phyloP scores from a whole-genome alignment of 2,329 filamentous ascomycete species.

The Cladobotryum mycophilum region DNA sequence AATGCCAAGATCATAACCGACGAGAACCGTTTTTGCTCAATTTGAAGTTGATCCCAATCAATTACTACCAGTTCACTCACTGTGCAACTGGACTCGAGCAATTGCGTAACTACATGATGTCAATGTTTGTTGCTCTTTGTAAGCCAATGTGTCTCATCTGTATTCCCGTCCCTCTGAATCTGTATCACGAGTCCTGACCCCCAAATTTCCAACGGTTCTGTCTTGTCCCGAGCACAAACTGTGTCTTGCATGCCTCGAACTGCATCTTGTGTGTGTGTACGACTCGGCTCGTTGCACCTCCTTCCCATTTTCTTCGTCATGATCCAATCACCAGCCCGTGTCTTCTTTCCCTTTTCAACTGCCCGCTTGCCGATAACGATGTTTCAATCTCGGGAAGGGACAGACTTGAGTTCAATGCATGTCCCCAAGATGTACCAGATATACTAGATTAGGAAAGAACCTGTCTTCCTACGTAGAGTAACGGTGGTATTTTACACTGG shows the following conservation, averaged over 20 bases:
- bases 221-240: background rate
- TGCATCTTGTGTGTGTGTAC: background rate
- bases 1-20: too few species aligned
- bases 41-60: too few species aligned
- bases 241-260: background rate
- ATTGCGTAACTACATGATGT: too few species aligned
- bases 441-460: background rate
- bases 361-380: background rate
- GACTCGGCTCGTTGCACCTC: background rate
- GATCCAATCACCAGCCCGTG: background rate
- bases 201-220: background rate
- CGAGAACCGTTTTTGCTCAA: too few species aligned
- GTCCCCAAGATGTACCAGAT: background rate
- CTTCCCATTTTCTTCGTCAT: background rate
- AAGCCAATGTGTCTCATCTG: too few species aligned
- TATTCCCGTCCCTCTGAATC: too few species aligned
- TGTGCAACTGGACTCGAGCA: too few species aligned
- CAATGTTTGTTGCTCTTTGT: too few species aligned
- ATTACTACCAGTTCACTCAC: too few species aligned
- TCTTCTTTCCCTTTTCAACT: slow-evolving; percentile 1
- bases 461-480: background rate
- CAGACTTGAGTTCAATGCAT: background rate
- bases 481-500: too few species aligned
- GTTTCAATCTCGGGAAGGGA: slow-evolving; percentile 1
- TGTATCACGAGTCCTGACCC: too few species aligned